Percentiles rank a stretch among this genome's conserved stretches.
phyloP scores from a whole-genome alignment of 2,329 filamentous ascomycete genomes.

The Talaromyces sp. region DNA sequence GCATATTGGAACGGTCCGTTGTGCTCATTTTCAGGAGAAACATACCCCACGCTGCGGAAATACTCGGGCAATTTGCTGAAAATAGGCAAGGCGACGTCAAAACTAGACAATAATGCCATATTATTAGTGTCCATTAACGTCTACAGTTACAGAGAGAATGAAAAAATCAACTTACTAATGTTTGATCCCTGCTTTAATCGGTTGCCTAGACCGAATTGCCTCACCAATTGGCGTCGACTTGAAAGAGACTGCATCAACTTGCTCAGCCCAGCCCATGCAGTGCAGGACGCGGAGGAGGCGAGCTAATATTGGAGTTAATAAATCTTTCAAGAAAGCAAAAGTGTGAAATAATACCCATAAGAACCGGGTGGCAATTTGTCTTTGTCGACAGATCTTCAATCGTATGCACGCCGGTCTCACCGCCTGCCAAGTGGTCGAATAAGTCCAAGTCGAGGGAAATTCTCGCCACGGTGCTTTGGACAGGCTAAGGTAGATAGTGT shows the following conservation, averaged over 20 bases:
- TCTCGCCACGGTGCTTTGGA: background rate
- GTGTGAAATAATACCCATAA: background rate
- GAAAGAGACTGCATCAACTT: background rate
- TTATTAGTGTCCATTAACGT: background rate
- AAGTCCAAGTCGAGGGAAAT: background rate
- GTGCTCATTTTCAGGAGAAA: conserved; percentile 17
- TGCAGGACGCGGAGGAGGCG: background rate
- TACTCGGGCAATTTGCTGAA: background rate
- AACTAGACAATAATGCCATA: background rate
- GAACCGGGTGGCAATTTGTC: background rate
- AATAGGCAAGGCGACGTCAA: background rate
- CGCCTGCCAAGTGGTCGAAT: background rate
- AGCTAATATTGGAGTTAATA: background rate
- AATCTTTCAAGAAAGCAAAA: background rate
- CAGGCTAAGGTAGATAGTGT: background rate
- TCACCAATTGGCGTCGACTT: background rate
- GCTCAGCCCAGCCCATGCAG: background rate
- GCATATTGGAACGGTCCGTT: conserved; percentile 23
- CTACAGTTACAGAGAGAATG: background rate
- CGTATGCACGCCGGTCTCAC: background rate
- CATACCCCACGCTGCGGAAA: background rate
- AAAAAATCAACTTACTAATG: background rate
- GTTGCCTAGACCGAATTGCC: background rate
- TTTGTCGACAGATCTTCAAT: background rate
- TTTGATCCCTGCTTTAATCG: background rate